Base-by-base conservation (phyloP, 306 rosid species). In the Cicer judaicum region DNA sequence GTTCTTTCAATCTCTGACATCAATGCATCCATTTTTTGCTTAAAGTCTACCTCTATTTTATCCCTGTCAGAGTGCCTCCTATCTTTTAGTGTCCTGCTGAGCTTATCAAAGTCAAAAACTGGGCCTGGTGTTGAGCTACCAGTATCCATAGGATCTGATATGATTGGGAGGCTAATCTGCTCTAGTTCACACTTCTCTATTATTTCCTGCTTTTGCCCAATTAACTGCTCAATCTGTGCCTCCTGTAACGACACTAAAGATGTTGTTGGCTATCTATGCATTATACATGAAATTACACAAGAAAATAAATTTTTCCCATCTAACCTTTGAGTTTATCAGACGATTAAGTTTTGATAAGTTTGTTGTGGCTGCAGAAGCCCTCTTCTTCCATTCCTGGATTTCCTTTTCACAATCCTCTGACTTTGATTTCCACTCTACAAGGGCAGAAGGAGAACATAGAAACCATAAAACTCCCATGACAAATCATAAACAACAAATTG, bases 301-400 rank as follows among this genome's bases (percentile, higher is more conserved):
- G 34, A 60, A 43, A 56, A 73, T 44, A 77, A 40, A 7, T 49
- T 79, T 52, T 7, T 14, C 54, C 48, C 80, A 56, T 42, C 78
- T 73, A 74, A 92, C 99, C 96, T 95, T 95, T 13, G 96, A 83
- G 81, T 88, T 84, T 78, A 95, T 95, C 87, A 86, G 90, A 64
- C 98, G 96, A 82, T 82, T 92, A 69, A 89, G 87, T 88, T 95
- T 95, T 34, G 98, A 86, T 74, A 92, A 68, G 80, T 78, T 89
- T 74, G 99, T 87, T 77, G 99, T 95, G 72, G 93, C 89, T 39
- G 88, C 74, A 73, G 99, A 95, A 86, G 90, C 86, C 76, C 77
- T 83, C 83, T 95, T 95, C 87, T 88, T 90, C 98, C 99, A 95
- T 50, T 95, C 99, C 62, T 89, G 98, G 83, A 95, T 95, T 39